Evolutionary conservation across 208 protist genomes (phyloP).

Genomic region (Leishmania martiniquensis): DNA sequence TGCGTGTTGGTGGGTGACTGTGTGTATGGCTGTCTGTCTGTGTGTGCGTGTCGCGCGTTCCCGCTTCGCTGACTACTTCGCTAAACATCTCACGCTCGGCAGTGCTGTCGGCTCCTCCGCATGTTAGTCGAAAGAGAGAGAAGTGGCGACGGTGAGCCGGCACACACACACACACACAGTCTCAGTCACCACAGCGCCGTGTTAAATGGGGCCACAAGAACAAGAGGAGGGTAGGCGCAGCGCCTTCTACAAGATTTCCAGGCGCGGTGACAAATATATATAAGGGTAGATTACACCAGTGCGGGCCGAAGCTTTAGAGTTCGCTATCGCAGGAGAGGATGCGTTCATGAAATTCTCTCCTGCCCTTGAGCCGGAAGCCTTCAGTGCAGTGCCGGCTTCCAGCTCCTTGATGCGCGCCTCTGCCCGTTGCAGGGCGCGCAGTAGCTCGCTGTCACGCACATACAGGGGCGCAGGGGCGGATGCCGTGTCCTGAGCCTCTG

Average conservation of each 20-base stretch:
- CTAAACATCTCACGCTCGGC: background rate
- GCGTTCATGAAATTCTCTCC: background rate
- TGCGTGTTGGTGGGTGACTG: background rate
- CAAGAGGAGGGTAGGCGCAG: background rate
- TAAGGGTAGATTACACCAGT: background rate
- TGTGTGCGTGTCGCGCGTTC: background rate
- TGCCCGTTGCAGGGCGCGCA: constrained; percentile 55
- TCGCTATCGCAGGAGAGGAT: background rate
- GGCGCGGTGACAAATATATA: background rate
- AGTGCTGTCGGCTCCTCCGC: background rate
- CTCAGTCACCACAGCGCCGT: background rate
- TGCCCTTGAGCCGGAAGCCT: background rate
- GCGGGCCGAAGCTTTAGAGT: background rate
- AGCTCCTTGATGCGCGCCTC: constrained; percentile 51
- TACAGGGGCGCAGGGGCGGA: constrained; percentile 5
- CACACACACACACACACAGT: background rate
- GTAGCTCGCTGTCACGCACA: constrained; percentile 72
- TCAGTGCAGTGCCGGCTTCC: constrained; percentile 15
- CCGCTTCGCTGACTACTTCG: background rate
- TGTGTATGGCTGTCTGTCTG: background rate
- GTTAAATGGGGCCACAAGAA: background rate
- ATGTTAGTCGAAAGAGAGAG: background rate
- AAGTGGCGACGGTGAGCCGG: background rate
- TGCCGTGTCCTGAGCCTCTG: background rate
- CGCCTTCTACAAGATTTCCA: constrained; percentile 1